phyloP scores from a whole-genome alignment of 2,329 filamentous ascomycete genomes.

The Amauroascus niger region DNA sequence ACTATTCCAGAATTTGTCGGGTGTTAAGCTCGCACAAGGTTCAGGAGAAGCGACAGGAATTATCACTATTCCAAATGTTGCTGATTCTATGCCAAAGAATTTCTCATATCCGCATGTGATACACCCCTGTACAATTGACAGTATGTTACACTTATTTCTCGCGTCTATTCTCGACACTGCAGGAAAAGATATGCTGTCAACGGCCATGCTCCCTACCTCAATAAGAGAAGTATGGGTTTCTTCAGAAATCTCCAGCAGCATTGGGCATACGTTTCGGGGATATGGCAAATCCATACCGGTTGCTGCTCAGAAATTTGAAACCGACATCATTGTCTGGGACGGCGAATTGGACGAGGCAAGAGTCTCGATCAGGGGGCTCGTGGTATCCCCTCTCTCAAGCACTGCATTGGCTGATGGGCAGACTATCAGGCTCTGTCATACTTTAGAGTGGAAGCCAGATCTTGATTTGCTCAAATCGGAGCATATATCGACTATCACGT shows the following conservation, averaged over 20 bases:
- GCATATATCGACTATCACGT: slow-evolving; percentile 14
- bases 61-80: slow-evolving; percentile 25
- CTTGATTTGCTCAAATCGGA: slow-evolving; percentile 19
- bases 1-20: slow-evolving; percentile 25
- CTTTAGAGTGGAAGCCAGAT: slow-evolving; percentile 24
- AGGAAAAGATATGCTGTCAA: slow-evolving; percentile 19
- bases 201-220: slow-evolving; percentile 25
- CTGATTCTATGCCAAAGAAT: slow-evolving; percentile 27
- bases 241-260: slow-evolving; percentile 19
- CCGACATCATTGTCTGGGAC: slow-evolving; percentile 17
- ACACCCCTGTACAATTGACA: slow-evolving; percentile 32
- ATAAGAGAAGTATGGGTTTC: slow-evolving; percentile 29
- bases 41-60: slow-evolving; percentile 20
- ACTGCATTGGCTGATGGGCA: neutral
- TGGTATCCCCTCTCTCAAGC: slow-evolving; percentile 7
- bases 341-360: slow-evolving; percentile 14
- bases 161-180: slow-evolving; percentile 21
- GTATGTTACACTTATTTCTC: slow-evolving; percentile 27
- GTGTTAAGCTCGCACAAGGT: slow-evolving; percentile 19
- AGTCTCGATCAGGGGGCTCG: slow-evolving; percentile 10
- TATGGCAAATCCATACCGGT: slow-evolving; percentile 21
- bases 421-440: slow-evolving; percentile 19
- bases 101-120: slow-evolving; percentile 28
- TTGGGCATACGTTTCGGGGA: slow-evolving; percentile 20
- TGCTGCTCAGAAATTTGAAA: slow-evolving; percentile 20